A percentile compares a stretch with the other conserved stretches of the same genome.
Evolutionary conservation across 2,329 filamentous ascomycete species (phyloP).

Genomic region (Leptographium lundbergii): DNA sequence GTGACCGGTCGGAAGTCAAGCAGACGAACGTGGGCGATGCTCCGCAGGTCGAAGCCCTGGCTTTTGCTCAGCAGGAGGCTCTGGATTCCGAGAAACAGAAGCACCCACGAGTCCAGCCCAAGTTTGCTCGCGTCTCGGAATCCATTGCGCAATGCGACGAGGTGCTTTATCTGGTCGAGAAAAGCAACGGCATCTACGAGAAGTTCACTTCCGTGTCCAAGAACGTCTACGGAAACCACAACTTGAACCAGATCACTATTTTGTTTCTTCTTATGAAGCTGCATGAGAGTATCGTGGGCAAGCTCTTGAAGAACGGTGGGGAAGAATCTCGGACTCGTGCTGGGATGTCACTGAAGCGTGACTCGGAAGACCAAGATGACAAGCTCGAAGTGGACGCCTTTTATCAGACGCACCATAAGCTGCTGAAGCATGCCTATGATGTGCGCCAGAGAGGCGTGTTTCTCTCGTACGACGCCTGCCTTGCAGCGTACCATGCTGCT

Average conservation of each 20-base stretch:
- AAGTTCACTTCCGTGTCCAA: neutral
- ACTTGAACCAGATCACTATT: neutral
- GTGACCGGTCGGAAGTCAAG: too few species aligned
- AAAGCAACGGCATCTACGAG: neutral
- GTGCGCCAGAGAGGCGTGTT: neutral
- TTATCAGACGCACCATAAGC: neutral
- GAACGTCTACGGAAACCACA: neutral
- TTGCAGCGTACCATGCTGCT: neutral
- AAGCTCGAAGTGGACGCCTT: neutral
- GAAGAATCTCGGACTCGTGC: too few species aligned
- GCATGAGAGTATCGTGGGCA: neutral
- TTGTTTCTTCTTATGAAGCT: neutral
- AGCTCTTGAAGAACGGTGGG: neutral
- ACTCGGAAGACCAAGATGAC: neutral
- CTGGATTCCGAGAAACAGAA: neutral
- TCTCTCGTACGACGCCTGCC: neutral
- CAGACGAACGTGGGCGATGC: too few species aligned
- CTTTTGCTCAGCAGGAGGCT: neutral
- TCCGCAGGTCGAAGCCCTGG: neutral
- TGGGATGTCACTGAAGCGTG: neutral
- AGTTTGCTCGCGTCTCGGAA: neutral
- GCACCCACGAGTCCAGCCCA: neutral
- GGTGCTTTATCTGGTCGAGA: neutral
- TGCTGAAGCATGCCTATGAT: neutral
- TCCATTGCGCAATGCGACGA: neutral